Conservation (phyloP, 208 protist species). For the Acanthamoeba quina region DNA sequence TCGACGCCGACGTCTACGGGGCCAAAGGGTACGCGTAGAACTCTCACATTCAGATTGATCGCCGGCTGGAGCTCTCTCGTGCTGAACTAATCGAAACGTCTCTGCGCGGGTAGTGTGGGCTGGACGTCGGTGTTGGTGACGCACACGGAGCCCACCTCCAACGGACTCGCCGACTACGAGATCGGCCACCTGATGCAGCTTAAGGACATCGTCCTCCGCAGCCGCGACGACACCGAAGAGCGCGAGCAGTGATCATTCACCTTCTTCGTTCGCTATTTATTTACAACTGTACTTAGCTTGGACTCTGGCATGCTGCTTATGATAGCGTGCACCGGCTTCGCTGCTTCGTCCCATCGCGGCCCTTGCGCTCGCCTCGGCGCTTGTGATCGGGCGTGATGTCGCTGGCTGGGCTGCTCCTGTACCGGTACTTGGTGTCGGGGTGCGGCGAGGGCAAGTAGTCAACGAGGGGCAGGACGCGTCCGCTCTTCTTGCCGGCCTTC, state of each 20-base stretch:
- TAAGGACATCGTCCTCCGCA: constrained; percentile 45
- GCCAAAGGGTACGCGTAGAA: neutral
- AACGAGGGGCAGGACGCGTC: neutral
- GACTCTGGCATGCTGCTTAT: too few relatives aligned
- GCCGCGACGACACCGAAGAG: constrained; percentile 14
- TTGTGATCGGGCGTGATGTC: too few relatives aligned
- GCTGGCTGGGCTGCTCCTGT: too few relatives aligned
- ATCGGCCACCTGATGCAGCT: constrained; percentile 17
- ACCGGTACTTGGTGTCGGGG: too few relatives aligned
- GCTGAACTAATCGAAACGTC: neutral
- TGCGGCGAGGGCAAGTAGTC: neutral
- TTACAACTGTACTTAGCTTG: too few relatives aligned
- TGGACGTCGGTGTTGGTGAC: constrained; percentile 55
- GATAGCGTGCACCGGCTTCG: too few relatives aligned
- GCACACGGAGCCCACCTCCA: constrained; percentile 29
- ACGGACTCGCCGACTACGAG: constrained; percentile 46
- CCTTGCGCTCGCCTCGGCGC: too few relatives aligned
- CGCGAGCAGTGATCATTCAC: neutral
- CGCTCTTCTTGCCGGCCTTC: neutral
- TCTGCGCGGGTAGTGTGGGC: neutral
- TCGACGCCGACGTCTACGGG: constrained; percentile 12
- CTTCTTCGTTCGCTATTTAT: too few relatives aligned
- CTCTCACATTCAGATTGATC: neutral
- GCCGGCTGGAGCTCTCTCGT: neutral
- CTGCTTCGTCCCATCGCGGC: too few relatives aligned